A percentile compares a stretch with the other conserved stretches of the same genome.
Conservation (phyloP, 768 basidiomycete species). For the Coprinopsis marcescibilis region DNA sequence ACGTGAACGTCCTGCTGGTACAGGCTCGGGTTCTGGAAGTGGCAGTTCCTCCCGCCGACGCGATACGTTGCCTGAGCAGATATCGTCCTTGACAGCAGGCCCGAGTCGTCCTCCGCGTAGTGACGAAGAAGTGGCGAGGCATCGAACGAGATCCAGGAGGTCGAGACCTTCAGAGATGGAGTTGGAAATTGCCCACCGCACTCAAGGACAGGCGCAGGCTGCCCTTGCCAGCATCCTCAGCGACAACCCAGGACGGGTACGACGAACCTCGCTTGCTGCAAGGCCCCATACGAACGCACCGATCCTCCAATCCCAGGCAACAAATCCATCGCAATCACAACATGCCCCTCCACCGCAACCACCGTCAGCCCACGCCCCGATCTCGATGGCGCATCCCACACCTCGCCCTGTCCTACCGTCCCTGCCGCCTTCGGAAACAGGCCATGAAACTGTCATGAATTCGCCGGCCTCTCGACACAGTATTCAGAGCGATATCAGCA, state of each 20-base stretch:
- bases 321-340: background rate
- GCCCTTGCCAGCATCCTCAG: background rate
- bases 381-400: conserved; percentile 3
- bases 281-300: background rate
- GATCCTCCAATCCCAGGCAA: background rate
- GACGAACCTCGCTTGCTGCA: background rate
- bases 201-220: background rate
- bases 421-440: background rate
- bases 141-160: background rate
- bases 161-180: too few species aligned
- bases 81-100: too few species aligned
- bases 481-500: conserved; percentile 1
- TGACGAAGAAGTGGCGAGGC: background rate
- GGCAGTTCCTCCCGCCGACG: too few species aligned
- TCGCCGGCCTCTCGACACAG: conserved; percentile 5
- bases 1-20: too few species aligned
- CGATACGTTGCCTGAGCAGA: too few species aligned
- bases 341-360: background rate
- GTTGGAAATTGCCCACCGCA: background rate
- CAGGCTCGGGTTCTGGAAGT: too few species aligned
- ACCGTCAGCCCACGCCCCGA: background rate
- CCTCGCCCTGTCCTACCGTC: background rate
- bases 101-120: too few species aligned
- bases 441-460: background rate
- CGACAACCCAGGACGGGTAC: background rate